Conservation (phyloP, 768 basidiomycete species). For the Boletales sp. region DNA sequence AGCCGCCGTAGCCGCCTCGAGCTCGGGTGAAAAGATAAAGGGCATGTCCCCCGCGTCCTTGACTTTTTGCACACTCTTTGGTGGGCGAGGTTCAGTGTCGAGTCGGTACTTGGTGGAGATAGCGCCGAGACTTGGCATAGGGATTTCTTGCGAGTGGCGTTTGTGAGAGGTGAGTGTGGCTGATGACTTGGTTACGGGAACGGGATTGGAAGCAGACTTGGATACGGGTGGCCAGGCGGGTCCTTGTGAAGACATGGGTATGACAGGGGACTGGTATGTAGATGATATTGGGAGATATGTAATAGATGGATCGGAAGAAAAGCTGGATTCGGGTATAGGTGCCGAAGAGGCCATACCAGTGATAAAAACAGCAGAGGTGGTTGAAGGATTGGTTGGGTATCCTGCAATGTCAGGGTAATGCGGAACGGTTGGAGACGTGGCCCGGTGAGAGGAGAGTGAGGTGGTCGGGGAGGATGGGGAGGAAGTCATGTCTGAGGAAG, state of each 20-base stretch:
- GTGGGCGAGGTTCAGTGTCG: slow-evolving; percentile 14
- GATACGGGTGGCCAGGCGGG: slow-evolving; percentile 13
- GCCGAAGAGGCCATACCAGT: slow-evolving; percentile 3
- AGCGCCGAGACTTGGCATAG: slow-evolving; percentile 19
- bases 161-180: slow-evolving; percentile 1
- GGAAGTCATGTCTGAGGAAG: slow-evolving; percentile 20
- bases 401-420: slow-evolving; percentile 19
- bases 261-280: slow-evolving; percentile 6
- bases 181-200: background rate
- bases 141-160: slow-evolving; percentile 22
- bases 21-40: slow-evolving; percentile 30
- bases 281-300: slow-evolving; percentile 10
- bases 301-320: slow-evolving; percentile 14
- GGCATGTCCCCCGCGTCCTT: slow-evolving; percentile 31
- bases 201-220: background rate
- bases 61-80: slow-evolving; percentile 17
- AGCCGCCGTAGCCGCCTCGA: slow-evolving; percentile 28
- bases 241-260: slow-evolving; percentile 14
- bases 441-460: slow-evolving; percentile 17
- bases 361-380: slow-evolving; percentile 8
- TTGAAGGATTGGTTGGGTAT: slow-evolving; percentile 12
- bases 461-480: slow-evolving; percentile 23
- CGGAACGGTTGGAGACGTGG: slow-evolving; percentile 20
- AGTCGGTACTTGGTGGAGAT: slow-evolving; percentile 25
- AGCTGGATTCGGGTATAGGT: slow-evolving; percentile 13